Evolutionary conservation across 768 basidiomycete species (phyloP).

Genomic region (Fomitopsis pulvina): DNA sequence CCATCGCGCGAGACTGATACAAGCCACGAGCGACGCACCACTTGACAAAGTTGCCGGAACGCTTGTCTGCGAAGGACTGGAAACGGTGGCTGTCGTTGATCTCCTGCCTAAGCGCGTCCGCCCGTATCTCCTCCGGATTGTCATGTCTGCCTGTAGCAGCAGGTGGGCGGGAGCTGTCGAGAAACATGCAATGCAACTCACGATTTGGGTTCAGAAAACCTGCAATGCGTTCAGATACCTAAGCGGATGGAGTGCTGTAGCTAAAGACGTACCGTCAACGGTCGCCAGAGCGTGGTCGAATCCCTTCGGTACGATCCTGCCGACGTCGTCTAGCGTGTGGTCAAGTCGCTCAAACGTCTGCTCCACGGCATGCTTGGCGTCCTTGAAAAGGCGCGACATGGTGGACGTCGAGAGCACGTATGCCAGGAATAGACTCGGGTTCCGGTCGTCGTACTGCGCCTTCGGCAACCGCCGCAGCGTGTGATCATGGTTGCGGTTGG

Average conservation of each 20-base stretch:
- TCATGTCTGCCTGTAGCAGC: slow-evolving; percentile 52
- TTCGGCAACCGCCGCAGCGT: neutral
- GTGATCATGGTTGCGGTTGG: neutral
- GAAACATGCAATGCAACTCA: neutral
- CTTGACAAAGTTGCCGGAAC: slow-evolving; percentile 70
- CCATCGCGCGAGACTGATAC: slow-evolving; percentile 2
- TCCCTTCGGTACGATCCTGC: neutral
- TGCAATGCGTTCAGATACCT: neutral
- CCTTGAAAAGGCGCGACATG: slow-evolving; percentile 1
- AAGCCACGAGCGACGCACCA: slow-evolving; percentile 43
- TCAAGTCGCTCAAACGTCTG: neutral
- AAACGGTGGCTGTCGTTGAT: slow-evolving; percentile 83
- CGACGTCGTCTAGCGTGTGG: neutral
- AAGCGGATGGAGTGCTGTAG: neutral
- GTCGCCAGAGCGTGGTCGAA: neutral
- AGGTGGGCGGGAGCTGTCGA: neutral
- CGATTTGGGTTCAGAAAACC: slow-evolving; percentile 1
- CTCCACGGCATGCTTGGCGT: neutral
- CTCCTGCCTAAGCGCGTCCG: slow-evolving; percentile 64
- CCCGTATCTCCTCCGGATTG: slow-evolving; percentile 59
- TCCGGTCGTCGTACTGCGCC: neutral
- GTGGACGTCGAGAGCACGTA: neutral
- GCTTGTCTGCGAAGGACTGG: slow-evolving; percentile 71
- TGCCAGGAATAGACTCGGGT: too few species aligned
- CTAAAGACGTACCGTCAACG: neutral